Evolutionary conservation across 2,329 filamentous ascomycete species (phyloP).

Genomic region (Aspergillus pseudoglaucus): DNA sequence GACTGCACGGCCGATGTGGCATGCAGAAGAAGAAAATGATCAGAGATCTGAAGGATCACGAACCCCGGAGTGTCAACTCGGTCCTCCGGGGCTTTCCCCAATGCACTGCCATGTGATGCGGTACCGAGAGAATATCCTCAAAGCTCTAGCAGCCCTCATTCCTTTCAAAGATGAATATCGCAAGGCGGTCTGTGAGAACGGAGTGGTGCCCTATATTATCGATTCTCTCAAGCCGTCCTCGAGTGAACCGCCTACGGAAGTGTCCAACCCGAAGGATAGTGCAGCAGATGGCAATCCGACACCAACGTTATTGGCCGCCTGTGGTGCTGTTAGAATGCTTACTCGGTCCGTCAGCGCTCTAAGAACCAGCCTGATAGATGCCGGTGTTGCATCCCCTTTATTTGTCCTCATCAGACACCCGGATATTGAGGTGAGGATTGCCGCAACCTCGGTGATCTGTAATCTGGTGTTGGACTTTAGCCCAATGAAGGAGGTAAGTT

Average conservation of each 20-base stretch:
- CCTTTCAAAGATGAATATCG: constrained; percentile 77
- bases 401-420: constrained; percentile 68
- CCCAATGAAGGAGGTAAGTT: constrained; percentile 75
- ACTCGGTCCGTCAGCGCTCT: constrained; percentile 79
- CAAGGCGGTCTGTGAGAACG: constrained; percentile 73
- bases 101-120: constrained; percentile 63
- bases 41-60: constrained; percentile 16
- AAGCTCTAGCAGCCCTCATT: constrained; percentile 73
- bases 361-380: constrained; percentile 80
- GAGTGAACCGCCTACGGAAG: constrained; percentile 20
- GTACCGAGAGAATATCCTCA: constrained; percentile 68
- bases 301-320: constrained; percentile 75
- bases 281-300: constrained; percentile 68
- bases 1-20: constrained; percentile 50
- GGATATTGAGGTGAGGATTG: constrained; percentile 73
- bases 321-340: constrained; percentile 71
- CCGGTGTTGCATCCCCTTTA: constrained; percentile 70
- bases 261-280: constrained; percentile 25
- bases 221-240: constrained; percentile 65
- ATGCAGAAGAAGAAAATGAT: constrained; percentile 28
- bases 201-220: constrained; percentile 73
- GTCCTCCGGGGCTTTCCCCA: constrained; percentile 56
- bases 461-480: constrained; percentile 86
- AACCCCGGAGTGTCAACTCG: constrained; percentile 45
- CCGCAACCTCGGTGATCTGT: constrained; percentile 74